Conservation (phyloP, 306 rosid genomes). For the Ceratonia siliqua region DNA sequence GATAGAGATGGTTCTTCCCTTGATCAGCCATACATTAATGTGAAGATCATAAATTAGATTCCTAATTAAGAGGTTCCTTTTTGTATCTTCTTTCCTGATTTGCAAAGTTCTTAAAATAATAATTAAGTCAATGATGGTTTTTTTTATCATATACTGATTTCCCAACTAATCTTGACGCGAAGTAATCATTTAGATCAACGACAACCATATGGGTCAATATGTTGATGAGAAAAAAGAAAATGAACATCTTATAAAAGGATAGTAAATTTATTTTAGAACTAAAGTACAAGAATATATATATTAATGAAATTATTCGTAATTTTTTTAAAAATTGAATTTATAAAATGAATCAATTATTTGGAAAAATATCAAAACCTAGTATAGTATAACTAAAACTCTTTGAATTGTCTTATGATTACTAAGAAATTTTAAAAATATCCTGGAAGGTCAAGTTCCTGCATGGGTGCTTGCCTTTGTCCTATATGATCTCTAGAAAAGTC, state of each 20-base stretch:
- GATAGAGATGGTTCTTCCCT: constrained; percentile 1
- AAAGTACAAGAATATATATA: too few species aligned
- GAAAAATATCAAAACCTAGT: neutral
- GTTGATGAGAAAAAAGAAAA: too few species aligned
- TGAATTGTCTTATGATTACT: neutral
- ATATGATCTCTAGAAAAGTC: neutral
- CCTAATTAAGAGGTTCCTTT: neutral
- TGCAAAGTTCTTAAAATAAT: neutral
- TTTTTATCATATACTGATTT: neutral
- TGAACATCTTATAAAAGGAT: too few species aligned
- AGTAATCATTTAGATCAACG: too few species aligned
- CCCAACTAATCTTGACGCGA: too few species aligned
- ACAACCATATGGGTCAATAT: too few species aligned
- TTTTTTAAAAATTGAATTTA: too few species aligned
- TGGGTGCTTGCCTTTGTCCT: neutral
- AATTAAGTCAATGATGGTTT: neutral
- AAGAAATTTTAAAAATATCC: neutral
- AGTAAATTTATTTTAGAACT: too few species aligned
- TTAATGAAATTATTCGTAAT: too few species aligned
- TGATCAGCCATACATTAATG: neutral
- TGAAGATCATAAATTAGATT: neutral
- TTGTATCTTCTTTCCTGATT: neutral
- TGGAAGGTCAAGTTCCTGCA: neutral
- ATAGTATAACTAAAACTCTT: neutral
- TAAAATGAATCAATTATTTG: neutral